These are phyloP conservation scores for Clitoria ternatea DNA, from an alignment of 306 rosid species.

Conservation along the genomic window DNA sequence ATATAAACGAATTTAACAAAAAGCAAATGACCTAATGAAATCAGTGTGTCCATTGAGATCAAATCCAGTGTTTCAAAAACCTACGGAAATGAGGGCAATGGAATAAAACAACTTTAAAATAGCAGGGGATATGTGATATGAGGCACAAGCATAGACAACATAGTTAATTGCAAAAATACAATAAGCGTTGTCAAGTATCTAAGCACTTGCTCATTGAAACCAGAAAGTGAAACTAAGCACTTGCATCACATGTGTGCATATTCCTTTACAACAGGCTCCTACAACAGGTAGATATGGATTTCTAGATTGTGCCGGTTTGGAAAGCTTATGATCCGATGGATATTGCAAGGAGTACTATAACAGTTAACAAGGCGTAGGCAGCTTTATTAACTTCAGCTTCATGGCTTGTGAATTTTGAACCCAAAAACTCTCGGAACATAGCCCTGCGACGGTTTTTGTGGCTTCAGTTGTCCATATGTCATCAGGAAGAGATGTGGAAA, in stretches of 20 bases:
- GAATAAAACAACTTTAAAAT: slow-evolving; percentile 19
- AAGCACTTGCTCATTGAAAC: slow-evolving; percentile 36
- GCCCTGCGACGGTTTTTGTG: slow-evolving; percentile 77
- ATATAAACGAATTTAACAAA: slow-evolving; percentile 21
- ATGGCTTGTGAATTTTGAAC: slow-evolving; percentile 90
- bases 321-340: slow-evolving; percentile 26
- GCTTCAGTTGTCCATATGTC: slow-evolving; percentile 92
- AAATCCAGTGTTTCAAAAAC: slow-evolving; percentile 22
- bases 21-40: background rate
- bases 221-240: slow-evolving; percentile 45
- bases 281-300: slow-evolving; percentile 28
- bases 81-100: slow-evolving; percentile 4
- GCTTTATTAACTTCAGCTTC: slow-evolving; percentile 40
- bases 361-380: slow-evolving; percentile 22
- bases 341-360: slow-evolving; percentile 35
- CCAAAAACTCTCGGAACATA: slow-evolving; percentile 89
- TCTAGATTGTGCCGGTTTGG: slow-evolving; percentile 37
- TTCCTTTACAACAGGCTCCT: slow-evolving; percentile 41
- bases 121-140: slow-evolving; percentile 17
- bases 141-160: slow-evolving; percentile 28
- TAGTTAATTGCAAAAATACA: slow-evolving; percentile 26
- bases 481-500: slow-evolving; percentile 98
- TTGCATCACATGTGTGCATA: slow-evolving; percentile 46
- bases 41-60: background rate
- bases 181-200: slow-evolving; percentile 31